Evolutionary conservation across 768 basidiomycete genomes (phyloP), one percentile per base, ranked within the genome.

Genomic region (Lactarius quietus): DNA sequence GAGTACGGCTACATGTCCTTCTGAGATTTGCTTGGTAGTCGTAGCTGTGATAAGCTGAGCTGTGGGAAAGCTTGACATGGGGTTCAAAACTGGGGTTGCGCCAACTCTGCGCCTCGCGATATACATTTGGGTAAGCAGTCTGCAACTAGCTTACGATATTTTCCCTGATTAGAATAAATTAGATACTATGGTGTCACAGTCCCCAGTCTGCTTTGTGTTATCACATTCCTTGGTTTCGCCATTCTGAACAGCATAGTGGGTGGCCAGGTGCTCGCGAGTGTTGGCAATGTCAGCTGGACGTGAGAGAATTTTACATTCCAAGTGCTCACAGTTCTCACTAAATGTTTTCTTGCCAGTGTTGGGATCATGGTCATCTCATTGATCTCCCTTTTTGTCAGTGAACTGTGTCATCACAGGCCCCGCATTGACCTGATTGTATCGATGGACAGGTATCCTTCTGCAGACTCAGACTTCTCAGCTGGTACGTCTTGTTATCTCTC

Each of bases 41-140:
- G 26, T 1, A 57, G 33, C 35, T 6, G 35, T 64, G 4, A 33
- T 67, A 6, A 57, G 31, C 12, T 43, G 6, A 48, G 5, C n/a
- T 33, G 33, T 9, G 57, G 57, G 23, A 84, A 23, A 84, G 83
- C 64, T 76, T 83, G n/a, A 85, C 86, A 4, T 91, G 90, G 76
- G 90, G 92, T 15, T 90, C 92, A 0, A 87, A 86, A 72, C 77
- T 89, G 1, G 94, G 94, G 14, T n/a, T n/a, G n/a, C n/a, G n/a
- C n/a, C n/a, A n/a, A n/a, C n/a, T n/a, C n/a, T n/a, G n/a, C n/a
- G n/a, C 85, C 52, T 86, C 92, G 3, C 76, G 84, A 29, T 87
- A 84, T 72, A 82, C 76, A 62, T 84, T 84, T 69, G 84, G 84
- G 81, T 82, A 17, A 9, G 76, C 71, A 72, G 73, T 57, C n/a